Evolutionary conservation across 2,329 filamentous ascomycete genomes (phyloP).

Genomic region (Coniochaeta sp.): DNA sequence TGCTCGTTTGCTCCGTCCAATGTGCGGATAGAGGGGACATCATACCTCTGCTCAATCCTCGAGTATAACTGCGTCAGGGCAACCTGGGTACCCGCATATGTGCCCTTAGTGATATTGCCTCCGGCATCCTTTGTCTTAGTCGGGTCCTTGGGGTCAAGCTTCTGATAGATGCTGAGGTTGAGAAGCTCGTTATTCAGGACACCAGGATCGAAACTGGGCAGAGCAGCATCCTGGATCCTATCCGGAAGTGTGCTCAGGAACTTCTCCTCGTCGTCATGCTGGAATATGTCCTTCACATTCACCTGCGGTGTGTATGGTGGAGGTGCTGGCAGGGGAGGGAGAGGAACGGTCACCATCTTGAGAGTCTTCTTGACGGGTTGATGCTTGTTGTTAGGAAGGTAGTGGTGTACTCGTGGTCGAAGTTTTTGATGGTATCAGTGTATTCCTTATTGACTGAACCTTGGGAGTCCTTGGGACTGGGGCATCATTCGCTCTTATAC

Average conservation of each 20-base stretch:
- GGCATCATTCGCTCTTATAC: no score
- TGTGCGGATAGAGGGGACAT: neutral
- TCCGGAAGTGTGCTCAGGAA: conserved; percentile 7
- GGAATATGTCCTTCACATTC: conserved; percentile 16
- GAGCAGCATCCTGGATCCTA: conserved; percentile 17
- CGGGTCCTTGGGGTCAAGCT: conserved; percentile 16
- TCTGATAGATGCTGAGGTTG: conserved; percentile 19
- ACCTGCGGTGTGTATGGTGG: conserved; percentile 7
- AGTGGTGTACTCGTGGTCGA: no score
- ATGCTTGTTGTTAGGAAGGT: no score
- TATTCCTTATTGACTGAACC: no score
- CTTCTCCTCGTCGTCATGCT: conserved; percentile 18
- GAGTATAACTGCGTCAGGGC: conserved; percentile 26
- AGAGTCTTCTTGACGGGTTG: neutral
- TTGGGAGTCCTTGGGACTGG: no score
- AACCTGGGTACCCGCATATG: conserved; percentile 25
- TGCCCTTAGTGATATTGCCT: conserved; percentile 22
- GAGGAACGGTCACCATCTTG: neutral
- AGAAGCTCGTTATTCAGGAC: conserved; percentile 25
- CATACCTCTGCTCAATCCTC: conserved; percentile 25
- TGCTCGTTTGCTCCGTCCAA: no score
- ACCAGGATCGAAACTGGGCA: conserved; percentile 26
- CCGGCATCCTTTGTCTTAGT: conserved; percentile 15
- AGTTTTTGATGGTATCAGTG: no score
- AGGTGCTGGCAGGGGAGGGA: conserved; percentile 10